Evolutionary conservation across 345 rosid genomes (phyloP).

Genomic region (Hevea brasiliensis): DNA sequence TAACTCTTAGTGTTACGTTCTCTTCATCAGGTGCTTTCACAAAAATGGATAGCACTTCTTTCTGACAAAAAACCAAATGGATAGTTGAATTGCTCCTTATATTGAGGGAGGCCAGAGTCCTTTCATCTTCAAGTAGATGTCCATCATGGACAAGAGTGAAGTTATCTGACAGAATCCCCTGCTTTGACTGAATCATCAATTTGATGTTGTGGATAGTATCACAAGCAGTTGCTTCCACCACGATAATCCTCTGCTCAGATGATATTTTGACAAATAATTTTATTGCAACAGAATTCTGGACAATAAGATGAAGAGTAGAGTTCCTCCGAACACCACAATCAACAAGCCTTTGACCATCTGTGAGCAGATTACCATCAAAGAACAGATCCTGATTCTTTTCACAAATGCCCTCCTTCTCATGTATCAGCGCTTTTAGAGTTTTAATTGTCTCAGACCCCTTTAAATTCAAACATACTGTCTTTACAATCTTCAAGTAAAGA

Average conservation of each 20-base stretch:
- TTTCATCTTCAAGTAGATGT: constrained; percentile 29
- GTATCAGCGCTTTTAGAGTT: constrained; percentile 29
- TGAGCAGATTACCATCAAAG: constrained; percentile 29
- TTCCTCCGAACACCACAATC: constrained; percentile 29
- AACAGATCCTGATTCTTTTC: constrained; percentile 23
- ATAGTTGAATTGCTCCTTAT: constrained; percentile 26
- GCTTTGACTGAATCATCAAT: constrained; percentile 23
- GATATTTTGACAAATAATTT: constrained; percentile 28
- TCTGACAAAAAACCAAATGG: constrained; percentile 24
- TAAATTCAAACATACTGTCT: constrained; percentile 26
- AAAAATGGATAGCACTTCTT: constrained; percentile 23
- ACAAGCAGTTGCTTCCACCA: constrained; percentile 22
- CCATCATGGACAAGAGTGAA: constrained; percentile 34
- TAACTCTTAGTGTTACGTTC: constrained; percentile 23
- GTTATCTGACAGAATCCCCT: constrained; percentile 26
- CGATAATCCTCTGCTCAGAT: constrained; percentile 9
- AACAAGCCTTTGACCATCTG: constrained; percentile 21
- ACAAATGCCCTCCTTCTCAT: constrained; percentile 27
- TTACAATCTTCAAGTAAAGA: constrained; percentile 33
- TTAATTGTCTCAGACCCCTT: constrained; percentile 22
- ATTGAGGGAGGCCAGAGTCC: constrained; percentile 26
- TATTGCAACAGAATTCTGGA: neutral
- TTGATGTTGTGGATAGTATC: constrained; percentile 31
- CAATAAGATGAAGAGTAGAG: constrained; percentile 26
- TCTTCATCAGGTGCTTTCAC: constrained; percentile 26